Base-by-base conservation (phyloP, 345 rosid genomes). In the Rhizophora apiculata region DNA sequence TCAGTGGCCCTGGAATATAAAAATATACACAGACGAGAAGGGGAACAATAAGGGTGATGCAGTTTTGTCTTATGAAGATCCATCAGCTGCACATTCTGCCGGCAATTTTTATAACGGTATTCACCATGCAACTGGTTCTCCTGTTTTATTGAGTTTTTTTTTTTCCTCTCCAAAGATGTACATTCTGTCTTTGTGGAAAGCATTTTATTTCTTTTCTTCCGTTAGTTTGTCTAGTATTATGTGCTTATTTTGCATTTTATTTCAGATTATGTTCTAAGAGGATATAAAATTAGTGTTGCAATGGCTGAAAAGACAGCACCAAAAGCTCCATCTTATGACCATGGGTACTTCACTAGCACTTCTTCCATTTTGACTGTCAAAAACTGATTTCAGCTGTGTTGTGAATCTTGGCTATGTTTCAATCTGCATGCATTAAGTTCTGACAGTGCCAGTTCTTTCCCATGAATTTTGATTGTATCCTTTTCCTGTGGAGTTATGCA, bases 1-100 rank as follows among this genome's bases (percentile, higher is more conserved):
- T 83, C 99, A 96, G 67, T 96, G 99, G 99, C 99, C 99, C 2
- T 96, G 89, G 85, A 96, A 96, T 69, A 87, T 96, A 73, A 96
- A 92, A 77, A 79, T 96, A 49, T 96, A 96, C 87, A 90, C 98
- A 6, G 99, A 96, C 72, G 99, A 96, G 65, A 87, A 85, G 64
- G 99, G 99, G 63, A 90, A 90, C 76, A 79, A 82, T 82, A 92
- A 96, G 83, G 99, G 96, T 3, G 99, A 96, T 80, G 99, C 93
- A 29, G 85, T 85, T 71, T 84, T 96, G 75, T 74, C 98, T 20
- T 96, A 96, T 77, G 99, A 96, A 82, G 99, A 96, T 80, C 99
- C 99, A 48, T 86, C 87, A 30, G 99, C 99, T 72, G 99, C 98
- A 46, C 98, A 96, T 75, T 84, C 98, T 60, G 97, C 99, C n/a